phyloP scores from a whole-genome alignment of 1,139 yeast species.

The Kodamaea sp. region DNA sequence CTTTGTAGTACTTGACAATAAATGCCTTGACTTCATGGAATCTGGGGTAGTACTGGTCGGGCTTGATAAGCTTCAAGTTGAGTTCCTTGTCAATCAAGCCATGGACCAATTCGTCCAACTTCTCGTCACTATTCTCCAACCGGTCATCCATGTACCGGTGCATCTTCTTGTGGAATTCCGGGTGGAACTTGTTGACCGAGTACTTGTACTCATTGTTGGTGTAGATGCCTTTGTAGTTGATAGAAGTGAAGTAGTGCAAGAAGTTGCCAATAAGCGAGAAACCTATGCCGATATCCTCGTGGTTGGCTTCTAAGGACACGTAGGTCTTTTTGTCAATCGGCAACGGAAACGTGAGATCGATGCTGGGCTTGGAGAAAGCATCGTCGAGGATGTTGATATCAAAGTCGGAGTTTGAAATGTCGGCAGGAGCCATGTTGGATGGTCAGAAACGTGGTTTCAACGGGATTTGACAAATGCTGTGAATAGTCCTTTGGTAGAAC shows the following conservation, averaged over 20 bases:
- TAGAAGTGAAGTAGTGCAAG: constrained; percentile 27
- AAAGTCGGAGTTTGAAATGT: constrained; percentile 16
- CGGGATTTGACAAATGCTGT: too few species aligned
- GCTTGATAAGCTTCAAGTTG: constrained; percentile 40
- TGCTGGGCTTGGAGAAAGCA: constrained; percentile 31
- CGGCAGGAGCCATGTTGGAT: constrained; percentile 2
- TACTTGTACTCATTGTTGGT: constrained; percentile 36
- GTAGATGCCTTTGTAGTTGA: constrained; percentile 35
- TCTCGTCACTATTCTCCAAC: constrained; percentile 33
- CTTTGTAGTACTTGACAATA: constrained; percentile 41
- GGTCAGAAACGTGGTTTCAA: neutral
- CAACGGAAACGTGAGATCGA: constrained; percentile 41
- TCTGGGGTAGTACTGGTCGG: constrained; percentile 35
- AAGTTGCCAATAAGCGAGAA: constrained; percentile 37
- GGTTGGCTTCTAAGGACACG: constrained; percentile 33
- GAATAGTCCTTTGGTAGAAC: too few species aligned
- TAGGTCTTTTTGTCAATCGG: constrained; percentile 39
- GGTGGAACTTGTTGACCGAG: constrained; percentile 35
- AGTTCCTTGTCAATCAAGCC: constrained; percentile 42
- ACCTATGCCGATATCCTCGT: constrained; percentile 18
- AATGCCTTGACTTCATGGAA: constrained; percentile 40
- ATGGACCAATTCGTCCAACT: constrained; percentile 41
- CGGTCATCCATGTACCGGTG: constrained; percentile 35
- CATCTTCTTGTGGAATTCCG: constrained; percentile 31
- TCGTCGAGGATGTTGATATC: constrained; percentile 43